A percentile compares a stretch with the other conserved stretches of the same genome.
These are phyloP conservation scores for Boletus bicolor DNA, from an alignment of 768 basidiomycete genomes.

Conservation along the genomic window DNA sequence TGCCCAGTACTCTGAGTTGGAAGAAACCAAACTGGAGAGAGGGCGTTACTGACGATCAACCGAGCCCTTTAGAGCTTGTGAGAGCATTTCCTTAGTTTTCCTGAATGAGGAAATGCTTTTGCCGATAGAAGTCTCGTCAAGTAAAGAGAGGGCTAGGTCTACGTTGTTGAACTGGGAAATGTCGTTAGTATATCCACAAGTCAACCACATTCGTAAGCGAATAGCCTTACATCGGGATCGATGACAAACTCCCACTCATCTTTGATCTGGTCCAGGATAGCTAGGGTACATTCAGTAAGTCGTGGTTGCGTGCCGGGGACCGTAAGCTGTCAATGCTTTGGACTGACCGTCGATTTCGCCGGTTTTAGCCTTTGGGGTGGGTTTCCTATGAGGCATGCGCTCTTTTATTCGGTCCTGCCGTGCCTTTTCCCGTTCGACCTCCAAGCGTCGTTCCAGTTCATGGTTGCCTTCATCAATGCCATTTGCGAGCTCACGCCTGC, in stretches of 20 bases:
- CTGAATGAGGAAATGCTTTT: conserved; percentile 78
- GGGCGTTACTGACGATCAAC: conserved; percentile 67
- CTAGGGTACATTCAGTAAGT: conserved; percentile 36
- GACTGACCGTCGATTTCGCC: conserved; percentile 87
- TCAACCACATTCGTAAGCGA: background rate
- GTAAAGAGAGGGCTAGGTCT: conserved; percentile 83
- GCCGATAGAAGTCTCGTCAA: conserved; percentile 71
- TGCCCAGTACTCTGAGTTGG: conserved; percentile 29
- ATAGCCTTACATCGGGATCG: conserved; percentile 64
- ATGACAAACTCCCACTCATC: conserved; percentile 90
- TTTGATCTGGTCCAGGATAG: conserved; percentile 79
- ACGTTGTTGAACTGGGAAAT: conserved; percentile 82
- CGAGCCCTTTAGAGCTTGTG: conserved; percentile 78
- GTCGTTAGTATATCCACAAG: conserved; percentile 6
- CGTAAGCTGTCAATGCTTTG: background rate
- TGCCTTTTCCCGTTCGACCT: conserved; percentile 59
- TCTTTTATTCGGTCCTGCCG: conserved; percentile 69
- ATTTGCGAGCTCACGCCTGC: conserved; percentile 51
- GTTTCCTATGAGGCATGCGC: conserved; percentile 56
- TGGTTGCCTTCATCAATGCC: conserved; percentile 54
- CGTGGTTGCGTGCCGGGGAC: background rate
- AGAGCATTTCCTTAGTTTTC: conserved; percentile 71
- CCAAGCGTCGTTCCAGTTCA: conserved; percentile 55
- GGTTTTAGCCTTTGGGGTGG: conserved; percentile 52
- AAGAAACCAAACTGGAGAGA: conserved; percentile 1